Evolutionary conservation across 352 stramenopile genomes (phyloP), one percentile per base, ranked within the genome.

Genomic region (Phytophthora colocasiae): DNA sequence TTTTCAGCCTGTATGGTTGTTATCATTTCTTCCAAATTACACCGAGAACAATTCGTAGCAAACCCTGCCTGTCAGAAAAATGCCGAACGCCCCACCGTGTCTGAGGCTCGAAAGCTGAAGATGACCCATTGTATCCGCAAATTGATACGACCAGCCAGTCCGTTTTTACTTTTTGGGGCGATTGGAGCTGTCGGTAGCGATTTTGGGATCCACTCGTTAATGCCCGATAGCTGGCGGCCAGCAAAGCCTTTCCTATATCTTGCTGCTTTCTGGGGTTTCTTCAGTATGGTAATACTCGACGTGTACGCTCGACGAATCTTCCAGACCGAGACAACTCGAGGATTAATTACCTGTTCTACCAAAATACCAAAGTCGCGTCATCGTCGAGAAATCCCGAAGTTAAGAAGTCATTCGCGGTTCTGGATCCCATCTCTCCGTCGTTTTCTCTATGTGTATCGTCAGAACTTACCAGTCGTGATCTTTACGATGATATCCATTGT

Each of bases 231-330:
- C 9, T 63, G 45, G 52, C 61, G 52, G 14, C 17, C 39, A 31
- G 63, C 51, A 41, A 73, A 73, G 32, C 58, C 56, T 5, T 66
- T 45, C 12, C 46, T 69, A 31, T 73, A 73, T 24, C 48, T 73
- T 39, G 52, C 51, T 7, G 47, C 56, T 5, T 58, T 73, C 19
- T 68, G 65, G 36, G 52, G 36, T 1, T 64, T 48, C 36, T 73
- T 60, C 51, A 58, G 60, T 41, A 61, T 58, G 44, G 51, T 65
- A 2, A 39, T 60, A 9, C 31, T 46, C 9, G 58, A 73, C 9
- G 41, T 73, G 2, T 31, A 49, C 24, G 45, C 56, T 24, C 50
- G 62, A 11, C 41, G 59, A 39, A 38, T 75, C 19, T 69, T 69
- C 34, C 50, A 53, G 32, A 59, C 46, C 9, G 40, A 69, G 31